Conservation (phyloP, 2,329 filamentous ascomycete genomes). For the Dactylellina leptospora region DNA sequence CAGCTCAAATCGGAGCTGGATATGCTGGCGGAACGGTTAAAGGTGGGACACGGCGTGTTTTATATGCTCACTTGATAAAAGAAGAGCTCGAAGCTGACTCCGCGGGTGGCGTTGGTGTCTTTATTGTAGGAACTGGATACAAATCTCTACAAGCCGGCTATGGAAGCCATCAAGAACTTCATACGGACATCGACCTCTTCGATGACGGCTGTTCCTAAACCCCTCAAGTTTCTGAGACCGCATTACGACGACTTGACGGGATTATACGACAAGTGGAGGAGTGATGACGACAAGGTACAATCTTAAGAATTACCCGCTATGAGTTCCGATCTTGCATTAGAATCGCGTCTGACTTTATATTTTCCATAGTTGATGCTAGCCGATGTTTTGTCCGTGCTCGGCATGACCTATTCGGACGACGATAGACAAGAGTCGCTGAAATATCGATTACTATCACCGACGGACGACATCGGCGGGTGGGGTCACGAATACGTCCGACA, state of each 20-base stretch:
- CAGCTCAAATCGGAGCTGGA: slow-evolving; percentile 98
- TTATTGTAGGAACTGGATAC: slow-evolving; percentile 77
- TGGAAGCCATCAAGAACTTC: slow-evolving; percentile 96
- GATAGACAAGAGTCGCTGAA: slow-evolving; percentile 95
- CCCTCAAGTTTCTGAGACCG: slow-evolving; percentile 94
- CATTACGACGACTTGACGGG: slow-evolving; percentile 91
- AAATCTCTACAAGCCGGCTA: slow-evolving; percentile 86
- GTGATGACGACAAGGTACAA: slow-evolving; percentile 79
- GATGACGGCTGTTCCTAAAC: slow-evolving; percentile 99
- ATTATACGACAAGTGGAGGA: slow-evolving; percentile 88
- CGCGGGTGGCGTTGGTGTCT: slow-evolving; percentile 8
- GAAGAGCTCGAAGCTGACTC: slow-evolving; percentile 26
- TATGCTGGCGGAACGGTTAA: slow-evolving; percentile 95
- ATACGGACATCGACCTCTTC: slow-evolving; percentile 99
- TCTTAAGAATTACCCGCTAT: not conserved
- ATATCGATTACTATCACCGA: slow-evolving; percentile 87
- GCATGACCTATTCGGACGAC: slow-evolving; percentile 98
- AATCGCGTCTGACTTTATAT: slow-evolving; percentile 22
- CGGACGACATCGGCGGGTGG: slow-evolving; percentile 94
- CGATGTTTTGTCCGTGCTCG: slow-evolving; percentile 94
- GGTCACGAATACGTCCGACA: slow-evolving; percentile 98
- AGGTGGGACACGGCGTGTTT: slow-evolving; percentile 62
- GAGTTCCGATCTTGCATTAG: not conserved
- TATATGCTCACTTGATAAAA: slow-evolving; percentile 35
- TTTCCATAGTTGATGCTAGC: slow-evolving; percentile 74